phyloP scores from a whole-genome alignment of 78 protist species.

The Andalucia godoyi region DNA sequence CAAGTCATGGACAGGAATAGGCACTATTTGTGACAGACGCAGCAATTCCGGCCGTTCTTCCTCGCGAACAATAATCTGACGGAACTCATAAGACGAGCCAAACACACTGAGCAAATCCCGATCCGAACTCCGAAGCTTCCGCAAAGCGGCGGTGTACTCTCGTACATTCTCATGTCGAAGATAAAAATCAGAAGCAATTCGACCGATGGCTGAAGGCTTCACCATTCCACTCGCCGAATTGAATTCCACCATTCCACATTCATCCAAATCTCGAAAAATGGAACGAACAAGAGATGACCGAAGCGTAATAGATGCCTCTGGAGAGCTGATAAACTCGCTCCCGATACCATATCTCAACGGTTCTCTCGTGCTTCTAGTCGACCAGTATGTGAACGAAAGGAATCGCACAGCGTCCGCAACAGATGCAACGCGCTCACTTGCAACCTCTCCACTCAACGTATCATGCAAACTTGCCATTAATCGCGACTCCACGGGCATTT shows the following conservation, averaged over 20 bases:
- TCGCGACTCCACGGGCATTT: slow-evolving; percentile 97
- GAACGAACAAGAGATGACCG: no score
- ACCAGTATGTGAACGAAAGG: slow-evolving; percentile 94
- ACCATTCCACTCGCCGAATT: not conserved
- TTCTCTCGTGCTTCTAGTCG: slow-evolving; percentile 58
- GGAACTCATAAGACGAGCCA: slow-evolving; percentile 77
- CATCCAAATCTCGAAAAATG: no score
- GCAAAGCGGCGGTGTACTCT: no score
- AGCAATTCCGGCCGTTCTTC: slow-evolving; percentile 93
- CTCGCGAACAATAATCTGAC: slow-evolving; percentile 72
- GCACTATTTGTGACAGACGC: slow-evolving; percentile 82
- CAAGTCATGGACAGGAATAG: slow-evolving; percentile 85
- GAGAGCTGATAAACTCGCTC: no score
- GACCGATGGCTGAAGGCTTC: slow-evolving; percentile 85
- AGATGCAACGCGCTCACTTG: slow-evolving; percentile 71
- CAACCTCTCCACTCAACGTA: slow-evolving; percentile 96
- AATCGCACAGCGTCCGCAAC: slow-evolving; percentile 82
- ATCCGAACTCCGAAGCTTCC: no score
- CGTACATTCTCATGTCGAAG: slow-evolving; percentile 43
- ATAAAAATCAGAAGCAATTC: slow-evolving; percentile 94
- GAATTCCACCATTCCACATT: no score
- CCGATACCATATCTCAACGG: no score
- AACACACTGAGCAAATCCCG: slow-evolving; percentile 84
- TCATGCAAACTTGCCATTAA: slow-evolving; percentile 72
- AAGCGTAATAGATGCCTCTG: no score